These are phyloP conservation scores for Azolla pinnata DNA, from an alignment of 75 land plant species.

Conservation along the genomic window DNA sequence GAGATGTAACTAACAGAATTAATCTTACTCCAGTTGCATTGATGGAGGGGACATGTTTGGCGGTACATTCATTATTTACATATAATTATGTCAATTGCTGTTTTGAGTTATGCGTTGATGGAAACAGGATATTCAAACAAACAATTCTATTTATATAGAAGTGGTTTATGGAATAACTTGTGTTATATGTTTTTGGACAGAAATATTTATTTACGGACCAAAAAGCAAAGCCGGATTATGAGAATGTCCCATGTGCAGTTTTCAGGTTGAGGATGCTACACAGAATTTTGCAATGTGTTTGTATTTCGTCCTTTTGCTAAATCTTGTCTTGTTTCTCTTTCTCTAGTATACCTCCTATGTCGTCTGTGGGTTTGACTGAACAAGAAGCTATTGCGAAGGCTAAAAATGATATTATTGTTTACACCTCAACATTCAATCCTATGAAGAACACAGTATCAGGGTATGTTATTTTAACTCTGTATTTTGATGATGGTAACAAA, in stretches of 20 bases:
- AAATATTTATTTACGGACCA: slow-evolving; percentile 82
- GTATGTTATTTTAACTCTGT: too few relatives aligned
- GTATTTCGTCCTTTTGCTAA: too few relatives aligned
- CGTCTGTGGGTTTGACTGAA: slow-evolving; percentile 85
- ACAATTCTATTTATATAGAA: too few relatives aligned
- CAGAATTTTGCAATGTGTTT: not conserved
- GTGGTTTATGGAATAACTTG: too few relatives aligned
- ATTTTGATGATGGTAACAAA: too few relatives aligned
- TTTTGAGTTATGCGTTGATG: not conserved
- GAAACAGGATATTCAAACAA: too few relatives aligned
- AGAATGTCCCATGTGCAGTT: slow-evolving; percentile 72
- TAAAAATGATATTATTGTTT: slow-evolving; percentile 60
- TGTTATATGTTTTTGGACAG: slow-evolving; percentile 30
- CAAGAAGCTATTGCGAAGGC: slow-evolving; percentile 67
- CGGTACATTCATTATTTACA: slow-evolving; percentile 43
- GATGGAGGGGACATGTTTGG: slow-evolving; percentile 87
- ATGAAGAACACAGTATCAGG: slow-evolving; percentile 97
- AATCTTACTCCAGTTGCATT: slow-evolving; percentile 94
- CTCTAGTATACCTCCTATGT: slow-evolving; percentile 82
- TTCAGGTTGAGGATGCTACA: slow-evolving; percentile 45
- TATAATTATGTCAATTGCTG: not conserved
- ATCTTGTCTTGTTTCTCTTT: not conserved
- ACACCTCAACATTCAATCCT: slow-evolving; percentile 82
- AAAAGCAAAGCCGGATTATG: slow-evolving; percentile 74
- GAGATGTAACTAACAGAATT: slow-evolving; percentile 91